A percentile compares a stretch with the other conserved stretches of the same genome.
Evolutionary conservation across 352 stramenopile genomes (phyloP).

Genomic region (Pythium brachiatum): DNA sequence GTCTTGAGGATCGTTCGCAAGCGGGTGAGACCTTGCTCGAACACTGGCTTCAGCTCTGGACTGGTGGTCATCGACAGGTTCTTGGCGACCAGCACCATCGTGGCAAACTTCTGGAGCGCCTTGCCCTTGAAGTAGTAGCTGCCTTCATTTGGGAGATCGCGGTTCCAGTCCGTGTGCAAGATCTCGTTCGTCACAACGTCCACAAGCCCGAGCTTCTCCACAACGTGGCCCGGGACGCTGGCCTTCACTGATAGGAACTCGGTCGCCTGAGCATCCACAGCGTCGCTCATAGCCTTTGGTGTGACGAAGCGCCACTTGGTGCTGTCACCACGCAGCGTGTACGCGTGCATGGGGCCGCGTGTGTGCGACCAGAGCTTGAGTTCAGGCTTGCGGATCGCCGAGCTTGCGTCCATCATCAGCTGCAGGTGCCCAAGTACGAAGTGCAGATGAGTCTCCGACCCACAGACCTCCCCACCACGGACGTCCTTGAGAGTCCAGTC

Average conservation of each 20-base stretch:
- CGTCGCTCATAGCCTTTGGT: constrained; percentile 33
- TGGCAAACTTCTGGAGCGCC: constrained; percentile 70
- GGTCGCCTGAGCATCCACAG: constrained; percentile 40
- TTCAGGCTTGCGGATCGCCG: constrained; percentile 38
- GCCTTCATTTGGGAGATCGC: constrained; percentile 46
- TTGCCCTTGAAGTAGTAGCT: constrained; percentile 89
- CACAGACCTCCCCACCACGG: background rate
- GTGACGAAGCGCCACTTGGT: constrained; percentile 53
- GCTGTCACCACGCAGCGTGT: constrained; percentile 29
- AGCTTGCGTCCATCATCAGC: constrained; percentile 46
- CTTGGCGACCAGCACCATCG: constrained; percentile 70
- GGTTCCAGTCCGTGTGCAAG: constrained; percentile 51
- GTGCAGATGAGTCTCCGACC: constrained; percentile 32
- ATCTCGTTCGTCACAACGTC: constrained; percentile 60
- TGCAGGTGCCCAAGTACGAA: constrained; percentile 67
- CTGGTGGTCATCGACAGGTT: constrained; percentile 54
- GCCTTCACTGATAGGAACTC: constrained; percentile 44
- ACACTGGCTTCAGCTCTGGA: constrained; percentile 45
- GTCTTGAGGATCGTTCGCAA: constrained; percentile 40
- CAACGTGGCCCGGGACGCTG: constrained; percentile 32
- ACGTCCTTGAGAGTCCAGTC: constrained; percentile 43
- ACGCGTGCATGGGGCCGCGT: constrained; percentile 61
- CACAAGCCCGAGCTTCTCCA: constrained; percentile 17
- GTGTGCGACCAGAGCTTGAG: constrained; percentile 74
- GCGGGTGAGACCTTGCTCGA: constrained; percentile 44